A percentile compares a stretch with the other conserved stretches of the same genome.
Evolutionary conservation across 2,329 filamentous ascomycete genomes (phyloP).

Genomic region (Aspergillus niger): DNA sequence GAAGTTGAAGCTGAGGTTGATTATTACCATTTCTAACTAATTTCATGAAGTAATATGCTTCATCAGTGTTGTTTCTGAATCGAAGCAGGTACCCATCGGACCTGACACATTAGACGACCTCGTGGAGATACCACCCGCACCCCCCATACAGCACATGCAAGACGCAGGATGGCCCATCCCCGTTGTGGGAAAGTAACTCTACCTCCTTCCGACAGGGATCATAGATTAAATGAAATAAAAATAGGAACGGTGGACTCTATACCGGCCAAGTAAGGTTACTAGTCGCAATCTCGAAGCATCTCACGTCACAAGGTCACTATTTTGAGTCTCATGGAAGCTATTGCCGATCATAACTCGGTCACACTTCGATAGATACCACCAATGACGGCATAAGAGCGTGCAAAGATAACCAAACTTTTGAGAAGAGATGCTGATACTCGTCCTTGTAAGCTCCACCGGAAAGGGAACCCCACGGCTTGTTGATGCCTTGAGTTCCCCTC

Average conservation of each 20-base stretch:
- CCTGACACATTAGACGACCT: background rate
- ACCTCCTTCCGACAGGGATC: no score
- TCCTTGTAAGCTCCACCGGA: background rate
- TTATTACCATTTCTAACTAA: no score
- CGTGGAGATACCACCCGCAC: background rate
- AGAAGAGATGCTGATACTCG: background rate
- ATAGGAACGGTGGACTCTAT: background rate
- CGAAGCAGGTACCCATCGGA: no score
- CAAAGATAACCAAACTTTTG: background rate
- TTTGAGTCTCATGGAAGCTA: background rate
- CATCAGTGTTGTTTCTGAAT: no score
- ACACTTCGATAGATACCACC: background rate
- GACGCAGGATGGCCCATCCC: background rate
- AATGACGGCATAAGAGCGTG: background rate
- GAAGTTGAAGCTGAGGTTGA: no score
- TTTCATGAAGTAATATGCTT: no score
- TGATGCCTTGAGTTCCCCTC: background rate
- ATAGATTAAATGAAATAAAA: background rate
- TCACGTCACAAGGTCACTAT: background rate
- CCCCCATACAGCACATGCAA: background rate
- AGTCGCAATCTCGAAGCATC: background rate
- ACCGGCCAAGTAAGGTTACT: background rate
- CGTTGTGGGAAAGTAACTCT: background rate
- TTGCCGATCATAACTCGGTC: background rate
- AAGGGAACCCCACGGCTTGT: background rate